These are phyloP conservation scores for Cercospora sesami DNA, from an alignment of 2,329 filamentous ascomycete species.

Conservation along the genomic window DNA sequence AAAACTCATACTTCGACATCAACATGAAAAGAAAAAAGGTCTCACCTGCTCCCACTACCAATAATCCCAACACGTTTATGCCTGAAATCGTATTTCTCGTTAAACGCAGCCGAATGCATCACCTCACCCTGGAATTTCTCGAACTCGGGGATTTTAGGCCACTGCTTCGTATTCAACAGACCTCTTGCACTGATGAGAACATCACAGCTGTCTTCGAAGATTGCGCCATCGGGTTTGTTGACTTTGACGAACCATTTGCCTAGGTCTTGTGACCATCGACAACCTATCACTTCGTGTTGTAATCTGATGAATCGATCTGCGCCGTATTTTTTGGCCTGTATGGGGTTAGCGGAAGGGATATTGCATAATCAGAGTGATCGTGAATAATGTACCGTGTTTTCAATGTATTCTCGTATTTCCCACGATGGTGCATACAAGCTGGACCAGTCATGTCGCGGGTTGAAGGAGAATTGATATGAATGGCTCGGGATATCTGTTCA, in stretches of 20 bases:
- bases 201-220: conserved; percentile 22
- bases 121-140: conserved; percentile 41
- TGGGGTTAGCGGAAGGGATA: neutral
- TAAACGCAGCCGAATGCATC: conserved; percentile 44
- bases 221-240: conserved; percentile 15
- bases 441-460: conserved; percentile 46
- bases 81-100: conserved; percentile 34
- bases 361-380: neutral
- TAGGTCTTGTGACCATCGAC: conserved; percentile 21
- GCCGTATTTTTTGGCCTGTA: conserved; percentile 22
- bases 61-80: conserved; percentile 44
- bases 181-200: conserved; percentile 27
- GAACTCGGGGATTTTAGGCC: conserved; percentile 40
- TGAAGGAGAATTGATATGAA: conserved; percentile 48
- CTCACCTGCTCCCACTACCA: conserved; percentile 40
- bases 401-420: conserved; percentile 26
- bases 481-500: conserved; percentile 42
- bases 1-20: too few relatives aligned
- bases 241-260: conserved; percentile 26
- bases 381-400: conserved; percentile 7
- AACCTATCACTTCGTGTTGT: conserved; percentile 19
- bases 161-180: conserved; percentile 25
- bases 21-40: neutral
- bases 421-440: conserved; percentile 44
- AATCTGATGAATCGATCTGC: conserved; percentile 37